A percentile compares a stretch with the other conserved stretches of the same genome.
These are phyloP conservation scores for Aspergillus ellipticus DNA, from an alignment of 495 filamentous ascomycete species.

Conservation along the genomic window DNA sequence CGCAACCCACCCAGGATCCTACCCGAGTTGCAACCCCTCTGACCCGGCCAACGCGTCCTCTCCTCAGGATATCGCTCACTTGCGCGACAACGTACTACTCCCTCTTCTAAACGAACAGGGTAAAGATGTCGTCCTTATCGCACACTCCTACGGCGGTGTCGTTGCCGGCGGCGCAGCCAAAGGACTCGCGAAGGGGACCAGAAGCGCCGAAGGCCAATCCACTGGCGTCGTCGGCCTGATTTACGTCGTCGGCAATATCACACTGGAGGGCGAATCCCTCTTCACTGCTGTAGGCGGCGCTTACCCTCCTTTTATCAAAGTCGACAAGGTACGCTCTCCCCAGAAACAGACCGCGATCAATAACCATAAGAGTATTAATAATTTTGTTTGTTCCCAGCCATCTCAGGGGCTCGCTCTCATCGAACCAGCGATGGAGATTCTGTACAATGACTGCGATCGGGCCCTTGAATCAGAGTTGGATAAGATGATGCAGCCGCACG, in stretches of 20 bases:
- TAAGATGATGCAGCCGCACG: constrained; percentile 2
- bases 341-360: constrained; percentile 1
- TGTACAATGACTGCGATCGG: constrained; percentile 9
- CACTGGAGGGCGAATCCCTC: constrained; percentile 5
- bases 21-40: constrained; percentile 6
- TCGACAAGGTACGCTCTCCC: constrained; percentile 1
- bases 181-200: constrained; percentile 1
- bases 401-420: constrained; percentile 3
- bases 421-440: constrained; percentile 3
- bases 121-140: constrained; percentile 7
- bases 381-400: constrained; percentile 6
- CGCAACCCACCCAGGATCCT: constrained; percentile 2
- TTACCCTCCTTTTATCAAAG: constrained; percentile 10
- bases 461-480: constrained; percentile 3
- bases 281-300: constrained; percentile 6
- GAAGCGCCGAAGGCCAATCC: neutral
- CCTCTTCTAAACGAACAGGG: constrained; percentile 1
- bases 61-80: constrained; percentile 5
- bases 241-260: constrained; percentile 6
- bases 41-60: constrained; percentile 3
- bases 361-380: neutral
- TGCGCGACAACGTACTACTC: constrained; percentile 8
- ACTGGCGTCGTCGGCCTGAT: constrained; percentile 1
- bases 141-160: constrained; percentile 6
- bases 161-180: constrained; percentile 5